These are phyloP conservation scores for Aspergillus pseudotamarii DNA, from an alignment of 2,329 filamentous ascomycete genomes.

Conservation along the genomic window DNA sequence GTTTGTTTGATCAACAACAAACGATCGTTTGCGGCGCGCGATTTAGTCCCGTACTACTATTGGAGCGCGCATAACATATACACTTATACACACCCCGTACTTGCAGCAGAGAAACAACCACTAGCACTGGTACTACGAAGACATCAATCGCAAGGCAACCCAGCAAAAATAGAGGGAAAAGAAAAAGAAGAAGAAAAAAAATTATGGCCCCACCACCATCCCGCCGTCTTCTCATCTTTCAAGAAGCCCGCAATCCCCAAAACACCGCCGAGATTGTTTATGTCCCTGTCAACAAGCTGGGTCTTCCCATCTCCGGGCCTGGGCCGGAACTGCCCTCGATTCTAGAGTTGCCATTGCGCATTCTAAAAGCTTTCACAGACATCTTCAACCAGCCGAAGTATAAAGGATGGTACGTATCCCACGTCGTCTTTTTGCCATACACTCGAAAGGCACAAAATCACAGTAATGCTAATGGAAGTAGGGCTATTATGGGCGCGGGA, in stretches of 20 bases:
- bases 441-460: neutral
- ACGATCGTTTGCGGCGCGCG: neutral
- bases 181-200: constrained; percentile 6
- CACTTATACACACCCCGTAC: neutral
- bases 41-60: neutral
- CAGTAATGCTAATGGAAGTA: constrained; percentile 10
- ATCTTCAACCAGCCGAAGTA: constrained; percentile 43
- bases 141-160: neutral
- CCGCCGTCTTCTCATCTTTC: constrained; percentile 41
- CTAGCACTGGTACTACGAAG: too few species aligned
- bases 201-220: constrained; percentile 15
- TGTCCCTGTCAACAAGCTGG: constrained; percentile 39
- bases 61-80: neutral
- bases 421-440: neutral
- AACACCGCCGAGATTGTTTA: constrained; percentile 33
- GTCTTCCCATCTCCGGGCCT: constrained; percentile 38
- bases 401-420: constrained; percentile 38
- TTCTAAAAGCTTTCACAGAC: constrained; percentile 41
- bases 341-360: constrained; percentile 37
- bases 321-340: constrained; percentile 38
- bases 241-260: constrained; percentile 37
- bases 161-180: neutral
- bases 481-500: constrained; percentile 38
- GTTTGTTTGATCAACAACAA: neutral
- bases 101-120: neutral